phyloP scores from a whole-genome alignment of 208 protist genomes.

The Acanthamoeba royreba region DNA sequence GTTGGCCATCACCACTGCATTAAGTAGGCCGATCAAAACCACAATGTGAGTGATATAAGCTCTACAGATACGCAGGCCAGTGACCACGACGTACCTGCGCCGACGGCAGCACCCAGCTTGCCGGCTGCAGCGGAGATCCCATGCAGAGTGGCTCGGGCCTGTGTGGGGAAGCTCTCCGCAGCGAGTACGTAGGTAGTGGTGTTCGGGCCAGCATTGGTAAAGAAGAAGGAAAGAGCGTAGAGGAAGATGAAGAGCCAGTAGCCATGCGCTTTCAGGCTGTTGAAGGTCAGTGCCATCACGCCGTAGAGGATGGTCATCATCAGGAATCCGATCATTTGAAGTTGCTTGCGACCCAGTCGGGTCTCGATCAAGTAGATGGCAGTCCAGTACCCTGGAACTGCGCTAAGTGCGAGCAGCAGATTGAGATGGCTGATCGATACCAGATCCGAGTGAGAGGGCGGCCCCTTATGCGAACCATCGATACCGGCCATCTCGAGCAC shows the following conservation, averaged over 20 bases:
- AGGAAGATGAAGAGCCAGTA: constrained; percentile 60
- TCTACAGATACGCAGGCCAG: neutral
- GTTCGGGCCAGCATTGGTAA: constrained; percentile 79
- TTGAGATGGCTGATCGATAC: neutral
- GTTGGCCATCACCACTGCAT: neutral
- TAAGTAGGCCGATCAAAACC: neutral
- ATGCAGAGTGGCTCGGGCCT: constrained; percentile 66
- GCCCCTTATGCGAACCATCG: neutral
- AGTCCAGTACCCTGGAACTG: constrained; percentile 67
- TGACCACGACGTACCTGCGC: constrained; percentile 31
- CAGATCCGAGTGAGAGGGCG: neutral
- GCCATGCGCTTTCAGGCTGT: neutral
- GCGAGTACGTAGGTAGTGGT: constrained; percentile 80
- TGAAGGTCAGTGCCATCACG: constrained; percentile 47
- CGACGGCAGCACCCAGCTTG: constrained; percentile 76
- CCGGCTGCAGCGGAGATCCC: constrained; percentile 76
- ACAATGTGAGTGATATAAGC: neutral
- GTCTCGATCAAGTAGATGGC: constrained; percentile 60
- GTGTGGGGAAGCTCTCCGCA: constrained; percentile 74
- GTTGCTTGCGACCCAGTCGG: constrained; percentile 41
- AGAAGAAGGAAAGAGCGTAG: constrained; percentile 79
- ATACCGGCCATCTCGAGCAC: constrained; percentile 12
- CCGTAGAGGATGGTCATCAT: constrained; percentile 41
- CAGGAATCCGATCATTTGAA: constrained; percentile 67
- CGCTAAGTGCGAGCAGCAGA: neutral